These are phyloP conservation scores for Citrus medica DNA, from an alignment of 345 rosid genomes.

Conservation along the genomic window DNA sequence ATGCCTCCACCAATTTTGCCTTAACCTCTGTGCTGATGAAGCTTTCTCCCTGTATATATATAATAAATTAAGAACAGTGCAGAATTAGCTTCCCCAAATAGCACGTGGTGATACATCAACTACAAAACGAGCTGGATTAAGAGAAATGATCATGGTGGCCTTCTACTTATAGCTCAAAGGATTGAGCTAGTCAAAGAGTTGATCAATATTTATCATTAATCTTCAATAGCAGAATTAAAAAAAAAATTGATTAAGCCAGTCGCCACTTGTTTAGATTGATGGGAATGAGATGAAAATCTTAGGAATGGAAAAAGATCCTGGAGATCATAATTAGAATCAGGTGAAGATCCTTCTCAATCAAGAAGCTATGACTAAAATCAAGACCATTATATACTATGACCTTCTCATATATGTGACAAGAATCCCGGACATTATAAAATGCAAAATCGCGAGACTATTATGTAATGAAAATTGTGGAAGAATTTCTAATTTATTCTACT, in stretches of 20 bases:
- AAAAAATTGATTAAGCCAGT: not conserved
- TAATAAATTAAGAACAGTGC: not conserved
- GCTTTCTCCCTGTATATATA: conserved; percentile 51
- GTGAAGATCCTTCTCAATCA: no score
- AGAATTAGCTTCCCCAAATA: not conserved
- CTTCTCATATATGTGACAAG: no score
- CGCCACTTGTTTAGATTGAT: not conserved
- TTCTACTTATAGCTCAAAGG: not conserved
- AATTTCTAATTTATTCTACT: no score
- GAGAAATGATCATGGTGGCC: not conserved
- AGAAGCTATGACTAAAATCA: no score
- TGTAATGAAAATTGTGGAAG: no score
- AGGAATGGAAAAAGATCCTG: no score
- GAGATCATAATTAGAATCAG: no score
- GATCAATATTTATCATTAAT: not conserved
- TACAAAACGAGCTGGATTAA: not conserved
- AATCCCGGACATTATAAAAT: no score
- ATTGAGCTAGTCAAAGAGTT: not conserved
- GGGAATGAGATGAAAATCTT: no score
- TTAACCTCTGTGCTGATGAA: conserved; percentile 41
- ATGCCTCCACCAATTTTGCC: conserved; percentile 41
- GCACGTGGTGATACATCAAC: not conserved
- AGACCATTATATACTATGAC: no score
- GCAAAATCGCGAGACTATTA: no score
- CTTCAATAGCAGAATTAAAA: no score